Conservation (phyloP, 108 stramenopile genomes). For the Fragilaria crotonensis region DNA sequence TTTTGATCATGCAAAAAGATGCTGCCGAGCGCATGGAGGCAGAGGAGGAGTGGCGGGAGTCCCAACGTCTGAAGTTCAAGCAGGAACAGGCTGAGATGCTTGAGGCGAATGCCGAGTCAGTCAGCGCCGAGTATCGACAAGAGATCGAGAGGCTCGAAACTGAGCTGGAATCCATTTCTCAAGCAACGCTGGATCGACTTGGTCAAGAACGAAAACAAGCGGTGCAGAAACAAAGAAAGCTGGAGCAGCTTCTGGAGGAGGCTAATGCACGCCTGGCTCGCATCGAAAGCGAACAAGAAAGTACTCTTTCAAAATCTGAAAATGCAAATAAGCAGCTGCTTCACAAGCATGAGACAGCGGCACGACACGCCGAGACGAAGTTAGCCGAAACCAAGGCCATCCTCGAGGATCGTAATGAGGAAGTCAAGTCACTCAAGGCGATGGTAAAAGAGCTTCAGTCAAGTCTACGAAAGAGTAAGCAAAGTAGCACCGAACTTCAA, state of each 20-base stretch:
- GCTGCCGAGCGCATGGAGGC: not conserved
- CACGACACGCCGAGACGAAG: conserved; percentile 33
- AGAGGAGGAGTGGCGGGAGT: conserved; percentile 3
- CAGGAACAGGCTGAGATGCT: conserved; percentile 20
- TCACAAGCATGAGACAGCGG: no score
- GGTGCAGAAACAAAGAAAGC: conserved; percentile 13
- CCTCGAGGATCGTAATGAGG: conserved; percentile 45
- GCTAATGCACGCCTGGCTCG: conserved; percentile 18
- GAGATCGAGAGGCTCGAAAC: conserved; percentile 18
- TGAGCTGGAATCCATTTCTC: conserved; percentile 5
- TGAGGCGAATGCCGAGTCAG: conserved; percentile 11
- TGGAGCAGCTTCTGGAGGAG: conserved; percentile 17
- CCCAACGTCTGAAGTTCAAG: not conserved
- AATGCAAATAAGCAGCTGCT: conserved; percentile 20
- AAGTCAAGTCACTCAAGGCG: conserved; percentile 23
- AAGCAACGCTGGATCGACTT: conserved; percentile 15
- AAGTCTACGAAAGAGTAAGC: conserved; percentile 30
- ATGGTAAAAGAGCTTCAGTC: conserved; percentile 20
- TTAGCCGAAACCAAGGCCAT: conserved; percentile 53
- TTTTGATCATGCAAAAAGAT: conserved; percentile 2
- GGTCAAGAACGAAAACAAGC: conserved; percentile 17
- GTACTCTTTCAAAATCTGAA: conserved; percentile 1
- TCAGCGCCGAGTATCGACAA: conserved; percentile 16
- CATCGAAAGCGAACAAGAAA: conserved; percentile 15
- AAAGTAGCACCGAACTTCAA: conserved; percentile 35